Conservation (phyloP, 805 yeast species). For the Teunomyces aglyptinius region DNA sequence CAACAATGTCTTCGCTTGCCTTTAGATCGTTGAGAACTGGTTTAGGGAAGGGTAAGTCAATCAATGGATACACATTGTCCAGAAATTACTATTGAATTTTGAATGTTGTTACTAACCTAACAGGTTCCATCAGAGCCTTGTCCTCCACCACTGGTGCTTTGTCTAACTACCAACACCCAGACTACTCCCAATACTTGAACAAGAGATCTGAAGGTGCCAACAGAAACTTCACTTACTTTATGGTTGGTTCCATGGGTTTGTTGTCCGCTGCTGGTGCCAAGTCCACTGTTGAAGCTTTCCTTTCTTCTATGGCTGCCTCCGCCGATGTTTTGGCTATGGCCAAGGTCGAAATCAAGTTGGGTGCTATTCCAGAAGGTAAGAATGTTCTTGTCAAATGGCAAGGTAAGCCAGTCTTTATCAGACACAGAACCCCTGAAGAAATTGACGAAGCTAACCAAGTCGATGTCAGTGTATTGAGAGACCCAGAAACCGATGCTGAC, state of each 20-base stretch:
- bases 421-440: conserved; percentile 95
- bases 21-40: conserved; percentile 46
- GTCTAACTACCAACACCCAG: conserved; percentile 87
- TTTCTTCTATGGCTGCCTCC: conserved; percentile 93
- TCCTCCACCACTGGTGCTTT: conserved; percentile 53
- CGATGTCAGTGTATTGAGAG: conserved; percentile 77
- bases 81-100: background rate
- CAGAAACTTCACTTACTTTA: conserved; percentile 91
- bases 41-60: conserved; percentile 37
- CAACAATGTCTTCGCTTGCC: conserved; percentile 39
- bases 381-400: conserved; percentile 99
- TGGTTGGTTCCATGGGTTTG: conserved; percentile 94
- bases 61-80: background rate
- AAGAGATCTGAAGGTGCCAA: conserved; percentile 62
- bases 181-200: conserved; percentile 78
- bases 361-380: conserved; percentile 94
- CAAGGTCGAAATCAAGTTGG: conserved; percentile 94
- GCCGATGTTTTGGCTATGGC: conserved; percentile 99
- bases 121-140: conserved; percentile 47
- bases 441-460: conserved; percentile 90
- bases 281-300: conserved; percentile 90
- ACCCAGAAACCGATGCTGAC: conserved; percentile 89
- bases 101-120: conserved; percentile 6
- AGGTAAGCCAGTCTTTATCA: conserved; percentile 99
- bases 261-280: conserved; percentile 92